Base-by-base conservation (phyloP, 352 stramenopile species). In the Pythium dissotocum region DNA sequence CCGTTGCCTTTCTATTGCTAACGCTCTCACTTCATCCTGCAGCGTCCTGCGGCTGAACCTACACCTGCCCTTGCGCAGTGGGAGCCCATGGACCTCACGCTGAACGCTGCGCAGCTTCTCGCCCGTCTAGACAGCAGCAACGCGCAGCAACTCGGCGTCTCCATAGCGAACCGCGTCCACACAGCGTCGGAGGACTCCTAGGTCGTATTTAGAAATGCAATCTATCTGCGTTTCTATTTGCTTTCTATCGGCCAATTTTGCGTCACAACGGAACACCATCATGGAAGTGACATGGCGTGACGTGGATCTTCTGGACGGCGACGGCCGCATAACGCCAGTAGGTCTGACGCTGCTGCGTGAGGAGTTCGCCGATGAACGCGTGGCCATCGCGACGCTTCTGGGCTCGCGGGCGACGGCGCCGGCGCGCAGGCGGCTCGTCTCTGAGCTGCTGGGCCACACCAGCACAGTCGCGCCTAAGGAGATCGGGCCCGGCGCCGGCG, bases 71-170 rank as follows among this genome's bases (percentile, higher is more conserved):
- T 73, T 12, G 44, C 70, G 44, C 89, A 87, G 59, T 94, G 84
- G 86, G 83, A 78, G 33, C 83, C 84, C 40, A 48, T 94, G 52
- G 71, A 72, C 13, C 79, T 93, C 10, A 77, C 88, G 14, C 81
- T 94, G 28, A 82, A 70, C 53, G 76, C 81, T 6, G 70, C 69
- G 10, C 72, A 89, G 24, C 57, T 91, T 5, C 65, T 91, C 44
- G 64, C 79, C 54, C 72, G 83, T 8, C 68, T 94, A 24, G 71
- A 90, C 40, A 79, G 77, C 24, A 81, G 73, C 60, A 79, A 82
- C 40, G 80, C 78, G n/a, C 74, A 77, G 14, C 71, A 83, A 21
- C 77, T 91, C 30, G 82, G 82, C 12, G 79, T 93, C 8, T 90
- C 83, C 21, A 85, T 91, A 48, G 78, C 74, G 12, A 69, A 63